These are phyloP conservation scores for Rosa chinensis DNA, from an alignment of 306 rosid genomes.

Conservation along the genomic window DNA sequence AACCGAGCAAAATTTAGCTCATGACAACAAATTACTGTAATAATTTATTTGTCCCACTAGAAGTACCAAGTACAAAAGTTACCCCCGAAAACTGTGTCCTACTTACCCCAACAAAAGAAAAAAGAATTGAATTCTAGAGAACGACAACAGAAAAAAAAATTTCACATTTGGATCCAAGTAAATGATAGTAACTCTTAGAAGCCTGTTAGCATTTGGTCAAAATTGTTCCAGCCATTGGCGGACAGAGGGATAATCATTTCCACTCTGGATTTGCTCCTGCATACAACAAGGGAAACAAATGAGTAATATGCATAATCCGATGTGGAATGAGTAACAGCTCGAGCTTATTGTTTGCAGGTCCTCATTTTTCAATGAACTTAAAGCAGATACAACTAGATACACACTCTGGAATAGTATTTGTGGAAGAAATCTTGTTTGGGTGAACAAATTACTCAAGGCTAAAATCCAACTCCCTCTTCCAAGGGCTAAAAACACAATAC, in stretches of 20 bases:
- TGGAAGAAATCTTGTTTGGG: too few species aligned
- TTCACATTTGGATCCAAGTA: not conserved
- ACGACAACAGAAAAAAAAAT: not conserved
- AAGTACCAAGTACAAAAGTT: not conserved
- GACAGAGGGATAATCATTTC: slow-evolving; percentile 12
- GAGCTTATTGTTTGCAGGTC: not conserved
- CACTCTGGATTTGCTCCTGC: not conserved
- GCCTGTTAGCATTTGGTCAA: slow-evolving; percentile 20
- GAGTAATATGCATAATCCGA: not conserved
- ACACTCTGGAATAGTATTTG: not conserved
- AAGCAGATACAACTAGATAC: not conserved
- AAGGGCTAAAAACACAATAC: too few species aligned
- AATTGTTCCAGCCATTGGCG: slow-evolving; percentile 19
- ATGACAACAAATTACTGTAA: not conserved
- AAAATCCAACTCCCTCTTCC: too few species aligned
- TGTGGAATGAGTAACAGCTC: not conserved
- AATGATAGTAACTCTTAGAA: slow-evolving; percentile 4
- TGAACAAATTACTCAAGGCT: too few species aligned
- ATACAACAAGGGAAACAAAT: not conserved
- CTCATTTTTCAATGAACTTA: not conserved
- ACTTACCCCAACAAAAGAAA: not conserved
- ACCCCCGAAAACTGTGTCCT: not conserved
- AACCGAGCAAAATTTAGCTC: slow-evolving; percentile 7
- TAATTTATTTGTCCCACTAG: not conserved
- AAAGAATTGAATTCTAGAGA: not conserved